Base-by-base conservation (phyloP, 2,329 filamentous ascomycete genomes). In the Colletotrichum lini region DNA sequence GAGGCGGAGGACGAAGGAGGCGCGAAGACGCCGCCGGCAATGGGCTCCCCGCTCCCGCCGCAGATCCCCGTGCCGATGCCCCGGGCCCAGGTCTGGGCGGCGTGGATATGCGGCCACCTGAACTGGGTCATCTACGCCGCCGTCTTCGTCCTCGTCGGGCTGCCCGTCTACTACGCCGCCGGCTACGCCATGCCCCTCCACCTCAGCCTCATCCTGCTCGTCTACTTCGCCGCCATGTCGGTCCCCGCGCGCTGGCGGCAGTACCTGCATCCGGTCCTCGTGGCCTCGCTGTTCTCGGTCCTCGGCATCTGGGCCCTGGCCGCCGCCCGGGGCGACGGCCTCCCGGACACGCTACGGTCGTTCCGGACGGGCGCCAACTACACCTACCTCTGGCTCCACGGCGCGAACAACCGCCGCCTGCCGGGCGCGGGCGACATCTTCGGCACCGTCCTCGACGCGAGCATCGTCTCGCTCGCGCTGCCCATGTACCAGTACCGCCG, bases 401-500 rank as follows among this genome's bases (percentile, higher is more conserved):
- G 35, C 35, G 66, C 79, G 18, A 42, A 72, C 73, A 35, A 76
- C 49, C 38, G 66, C 23, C 67, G 80, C 2, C 74, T 78, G 2
- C 87, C 88, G 0, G 89, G 89, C 9, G 88, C 89, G 0, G 89
- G 87, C 23, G 88, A 91, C 73, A 76, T 91, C 26, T 85, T 91
- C 71, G 80, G 82, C 72, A 87, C 84, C 52, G 78, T 87, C 7
- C 83, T 91, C 2, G 89, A 91, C 75, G 88, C 87, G 8, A 84
- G 83, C 72, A 91, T 91, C 73, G 86, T 91, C 0, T 83, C 87
- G 1, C 83, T 91, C 3, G 88, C 89, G 2, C 79, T 91, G 21
- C 88, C 89, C 0, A 91, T 91, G 87, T 90, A 87, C 77, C 85
- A 87, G 67, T 90, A 90, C 79, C 85, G 88, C 3, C 82, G 84